Base-by-base conservation (phyloP, 495 filamentous ascomycete genomes). In the Penicillium cataractarum region DNA sequence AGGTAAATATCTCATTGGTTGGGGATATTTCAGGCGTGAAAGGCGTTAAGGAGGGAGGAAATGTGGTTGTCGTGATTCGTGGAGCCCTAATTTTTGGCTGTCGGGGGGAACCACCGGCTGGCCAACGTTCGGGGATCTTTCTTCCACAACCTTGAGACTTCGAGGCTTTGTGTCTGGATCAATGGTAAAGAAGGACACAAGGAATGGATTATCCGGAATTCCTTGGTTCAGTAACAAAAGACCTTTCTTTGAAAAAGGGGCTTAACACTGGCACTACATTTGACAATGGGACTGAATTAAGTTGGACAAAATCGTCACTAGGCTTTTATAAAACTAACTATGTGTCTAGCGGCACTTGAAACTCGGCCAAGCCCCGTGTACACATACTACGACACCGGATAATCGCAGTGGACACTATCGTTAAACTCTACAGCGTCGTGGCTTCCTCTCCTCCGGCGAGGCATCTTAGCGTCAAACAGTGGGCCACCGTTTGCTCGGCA, bases 51-150 rank as follows among this genome's bases (percentile, higher is more conserved):
- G 32, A 40, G 24, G n/a, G 51, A 15, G 29, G n/a, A 46, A 44
- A 32, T 2, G 19, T n/a, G 57, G 21, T 35, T 26, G 13, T 15
- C 24, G 12, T 59, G 29, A 40, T 59, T 59, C 13, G 58, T 58
- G 24, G 63, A 55, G 9, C 69, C 65, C 4, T 70, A 50, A 74
- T 77, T 81, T 48, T 67, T 64, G 69, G 7, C 8, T 9, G 80
- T 80, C 4, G 64, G 68, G 2, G 78, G 70, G 10, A 17, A 54
- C 19, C 31, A 35, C n/a, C n/a, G n/a, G n/a, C n/a, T n/a, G n/a
- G 19, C 27, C 13, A 50, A 17, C n/a, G 22, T 50, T 29, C 46
- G 24, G 12, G 46, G 26, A 29, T 13, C 12, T 50, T 29, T 26
- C 46, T 0, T 6, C 24, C n/a, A 29, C n/a, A n/a, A n/a, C 19